Conservation (phyloP, 768 basidiomycete species). For the Russula abietina region DNA sequence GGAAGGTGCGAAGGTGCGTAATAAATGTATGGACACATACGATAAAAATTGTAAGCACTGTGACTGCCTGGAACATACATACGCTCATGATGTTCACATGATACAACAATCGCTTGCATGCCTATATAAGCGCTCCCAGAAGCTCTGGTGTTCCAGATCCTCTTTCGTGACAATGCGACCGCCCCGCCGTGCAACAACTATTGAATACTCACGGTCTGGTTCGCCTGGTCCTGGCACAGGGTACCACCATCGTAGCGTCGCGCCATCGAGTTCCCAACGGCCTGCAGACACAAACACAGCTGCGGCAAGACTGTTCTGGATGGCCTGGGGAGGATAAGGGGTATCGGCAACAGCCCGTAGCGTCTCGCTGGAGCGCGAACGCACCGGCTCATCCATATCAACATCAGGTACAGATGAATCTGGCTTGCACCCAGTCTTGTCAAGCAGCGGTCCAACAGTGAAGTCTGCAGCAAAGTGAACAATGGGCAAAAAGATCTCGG, state of each 20-base stretch:
- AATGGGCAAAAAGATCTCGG: slow-evolving; percentile 87
- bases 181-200: slow-evolving; percentile 29
- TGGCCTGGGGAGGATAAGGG: slow-evolving; percentile 21
- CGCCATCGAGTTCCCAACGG: slow-evolving; percentile 41
- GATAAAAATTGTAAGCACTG: not conserved
- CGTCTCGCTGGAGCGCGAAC: slow-evolving; percentile 22
- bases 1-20: not conserved
- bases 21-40: not conserved
- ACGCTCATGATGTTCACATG: slow-evolving; percentile 5
- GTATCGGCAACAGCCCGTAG: slow-evolving; percentile 15
- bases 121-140: slow-evolving; percentile 22
- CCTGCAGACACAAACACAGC: slow-evolving; percentile 44
- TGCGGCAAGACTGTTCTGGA: slow-evolving; percentile 49
- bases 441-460: slow-evolving; percentile 26
- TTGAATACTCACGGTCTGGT: slow-evolving; percentile 31
- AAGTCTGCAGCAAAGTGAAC: slow-evolving; percentile 71
- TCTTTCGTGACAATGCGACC: slow-evolving; percentile 31
- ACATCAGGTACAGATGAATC: slow-evolving; percentile 20
- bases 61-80: not conserved
- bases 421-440: not conserved
- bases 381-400: not conserved
- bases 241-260: slow-evolving; percentile 43
- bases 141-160: slow-evolving; percentile 14
- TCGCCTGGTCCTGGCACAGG: slow-evolving; percentile 31
- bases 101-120: slow-evolving; percentile 14